A percentile compares a stretch with the other conserved stretches of the same genome.
These are phyloP conservation scores for Carallia brachiata DNA, from an alignment of 345 rosid genomes.

Conservation along the genomic window DNA sequence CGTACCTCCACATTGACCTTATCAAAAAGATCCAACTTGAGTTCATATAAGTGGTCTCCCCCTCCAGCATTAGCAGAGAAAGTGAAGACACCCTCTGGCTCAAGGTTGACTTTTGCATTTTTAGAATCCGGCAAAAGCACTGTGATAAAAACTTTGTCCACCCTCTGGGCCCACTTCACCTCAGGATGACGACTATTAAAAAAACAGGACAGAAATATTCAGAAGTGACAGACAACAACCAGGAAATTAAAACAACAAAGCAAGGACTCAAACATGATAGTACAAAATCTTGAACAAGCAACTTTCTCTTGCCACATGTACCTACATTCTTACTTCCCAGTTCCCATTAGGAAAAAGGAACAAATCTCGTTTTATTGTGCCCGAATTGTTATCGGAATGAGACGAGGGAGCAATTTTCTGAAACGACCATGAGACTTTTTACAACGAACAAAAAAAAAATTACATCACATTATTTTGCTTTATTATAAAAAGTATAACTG, in stretches of 20 bases:
- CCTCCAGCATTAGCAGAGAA: constrained; percentile 77
- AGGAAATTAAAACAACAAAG: not conserved
- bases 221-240: not conserved
- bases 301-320: no score
- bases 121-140: constrained; percentile 66
- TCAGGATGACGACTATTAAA: constrained; percentile 69
- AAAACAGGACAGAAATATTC: not conserved
- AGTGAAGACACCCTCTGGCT: constrained; percentile 70
- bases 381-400: no score
- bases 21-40: constrained; percentile 69
- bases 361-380: no score
- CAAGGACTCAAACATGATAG: not conserved
- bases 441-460: no score
- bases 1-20: constrained; percentile 83
- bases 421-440: no score
- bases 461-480: no score
- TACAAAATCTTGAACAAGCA: no score
- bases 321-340: no score
- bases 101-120: constrained; percentile 70
- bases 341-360: no score
- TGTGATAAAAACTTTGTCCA: constrained; percentile 65
- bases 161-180: constrained; percentile 87
- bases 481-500: no score
- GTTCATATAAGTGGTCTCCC: constrained; percentile 52
- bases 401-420: no score